Base-by-base conservation (phyloP, 1,284 basidiomycete genomes). In the Irpex sp. region DNA sequence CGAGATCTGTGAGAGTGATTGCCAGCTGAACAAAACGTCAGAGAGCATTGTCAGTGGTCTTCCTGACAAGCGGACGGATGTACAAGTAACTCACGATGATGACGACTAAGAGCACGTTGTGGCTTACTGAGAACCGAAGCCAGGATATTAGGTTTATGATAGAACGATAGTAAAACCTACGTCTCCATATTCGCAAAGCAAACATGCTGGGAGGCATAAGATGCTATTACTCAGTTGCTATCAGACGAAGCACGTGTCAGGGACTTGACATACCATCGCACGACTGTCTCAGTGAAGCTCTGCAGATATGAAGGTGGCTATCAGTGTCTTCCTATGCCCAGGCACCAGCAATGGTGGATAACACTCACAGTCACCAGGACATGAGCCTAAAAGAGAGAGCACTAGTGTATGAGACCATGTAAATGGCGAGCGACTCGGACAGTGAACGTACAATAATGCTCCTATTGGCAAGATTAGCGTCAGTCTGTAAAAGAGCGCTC, bases 251-350 rank as follows among this genome's bases (percentile, higher is more conserved):
- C 15, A 33, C 17, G 1, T 46, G 26, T 19, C 8, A 54, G 1
- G 11, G 11, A 39, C 1, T 31, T 1, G 1, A 37, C 68, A 21
- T 60, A 73, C 71, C 63, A 60, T 54, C 72, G 64, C 9, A 72
- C 68, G 6, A 69, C 58, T 57, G 70, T 68, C 62, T 71, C 66
- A 26, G 68, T 69, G 35, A 71, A 31, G 3, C 67, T 68, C 71
- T 72, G n/a, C 1, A 3, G 0, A 33, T 17, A 4, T 9, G 19
- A 5, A 51, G 9, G 2, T 53, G 31, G 53, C n/a, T 43, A 57
- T 57, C 21, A 31, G 31, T 31, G 4, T 4, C 31, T 31, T 31
- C 31, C 31, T 31, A 31, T 31, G 31, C 31, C 31, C 3, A 6
- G 31, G 15, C 19, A 57, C 0, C 3, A 58, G 3, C 15, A 36